Conservation (phyloP, 2,329 filamentous ascomycete species). For the Fusarium graminum region DNA sequence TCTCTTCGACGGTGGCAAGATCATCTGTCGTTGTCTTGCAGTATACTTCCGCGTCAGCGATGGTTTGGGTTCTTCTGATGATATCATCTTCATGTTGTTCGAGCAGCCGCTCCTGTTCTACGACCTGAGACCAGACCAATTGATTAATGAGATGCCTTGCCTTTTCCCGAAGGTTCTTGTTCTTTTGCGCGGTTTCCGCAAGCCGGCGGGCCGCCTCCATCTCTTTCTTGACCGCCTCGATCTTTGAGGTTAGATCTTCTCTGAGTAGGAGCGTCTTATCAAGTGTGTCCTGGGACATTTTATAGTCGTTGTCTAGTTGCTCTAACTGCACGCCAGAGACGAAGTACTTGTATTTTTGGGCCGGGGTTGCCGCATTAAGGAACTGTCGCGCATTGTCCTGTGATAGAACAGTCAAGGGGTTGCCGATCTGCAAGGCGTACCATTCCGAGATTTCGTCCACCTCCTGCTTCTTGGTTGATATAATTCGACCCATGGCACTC, state of each 20-base stretch:
- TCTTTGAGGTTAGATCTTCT: slow-evolving; percentile 54
- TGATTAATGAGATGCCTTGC: slow-evolving; percentile 72
- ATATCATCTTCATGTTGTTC: slow-evolving; percentile 52
- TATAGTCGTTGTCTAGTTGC: slow-evolving; percentile 91
- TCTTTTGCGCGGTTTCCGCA: slow-evolving; percentile 74
- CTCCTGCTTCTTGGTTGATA: slow-evolving; percentile 87
- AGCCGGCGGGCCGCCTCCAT: slow-evolving; percentile 73
- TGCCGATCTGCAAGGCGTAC: slow-evolving; percentile 94
- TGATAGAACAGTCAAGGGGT: slow-evolving; percentile 94
- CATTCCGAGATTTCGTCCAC: slow-evolving; percentile 95
- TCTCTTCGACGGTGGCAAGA: slow-evolving; percentile 62
- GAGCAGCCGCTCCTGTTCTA: slow-evolving; percentile 75
- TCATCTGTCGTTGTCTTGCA: slow-evolving; percentile 62
- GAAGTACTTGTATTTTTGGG: slow-evolving; percentile 96
- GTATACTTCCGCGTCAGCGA: slow-evolving; percentile 48
- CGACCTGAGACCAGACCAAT: slow-evolving; percentile 89
- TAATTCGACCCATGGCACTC: slow-evolving; percentile 73
- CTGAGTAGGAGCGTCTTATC: slow-evolving; percentile 68
- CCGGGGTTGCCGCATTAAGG: slow-evolving; percentile 83
- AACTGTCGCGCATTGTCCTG: slow-evolving; percentile 97
- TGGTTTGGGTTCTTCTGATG: slow-evolving; percentile 41
- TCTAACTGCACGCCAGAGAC: slow-evolving; percentile 94
- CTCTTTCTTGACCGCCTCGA: slow-evolving; percentile 55
- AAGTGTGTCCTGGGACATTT: slow-evolving; percentile 81
- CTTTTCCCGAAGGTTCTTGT: slow-evolving; percentile 73